Percentiles rank a stretch among this genome's conserved stretches.
phyloP scores from a whole-genome alignment of 2,329 filamentous ascomycete species.

The Paracamarosporium sp. region DNA sequence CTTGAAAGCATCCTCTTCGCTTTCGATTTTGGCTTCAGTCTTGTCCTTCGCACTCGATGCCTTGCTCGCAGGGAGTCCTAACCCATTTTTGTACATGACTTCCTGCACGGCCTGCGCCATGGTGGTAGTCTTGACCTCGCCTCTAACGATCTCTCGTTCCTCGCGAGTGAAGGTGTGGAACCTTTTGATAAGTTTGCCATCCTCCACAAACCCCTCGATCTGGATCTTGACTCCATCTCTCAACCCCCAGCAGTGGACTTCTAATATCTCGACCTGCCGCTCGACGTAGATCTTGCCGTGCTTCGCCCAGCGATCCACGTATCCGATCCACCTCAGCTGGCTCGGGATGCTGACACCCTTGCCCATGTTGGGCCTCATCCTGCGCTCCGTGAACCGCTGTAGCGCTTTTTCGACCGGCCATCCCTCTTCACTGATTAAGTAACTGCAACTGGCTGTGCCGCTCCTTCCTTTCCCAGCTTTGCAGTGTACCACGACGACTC shows the following conservation, averaged over 20 bases:
- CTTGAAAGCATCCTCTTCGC: constrained; percentile 20
- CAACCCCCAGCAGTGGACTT: constrained; percentile 89
- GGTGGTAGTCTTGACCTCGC: constrained; percentile 55
- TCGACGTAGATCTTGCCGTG: constrained; percentile 82
- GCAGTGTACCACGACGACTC: constrained; percentile 92
- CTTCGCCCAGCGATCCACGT: constrained; percentile 86
- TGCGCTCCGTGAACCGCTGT: constrained; percentile 75
- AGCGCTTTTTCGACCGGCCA: constrained; percentile 71
- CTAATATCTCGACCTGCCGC: constrained; percentile 80
- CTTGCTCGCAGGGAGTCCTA: constrained; percentile 34
- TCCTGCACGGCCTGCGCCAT: constrained; percentile 56
- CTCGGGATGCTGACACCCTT: constrained; percentile 91
- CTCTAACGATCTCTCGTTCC: constrained; percentile 73
- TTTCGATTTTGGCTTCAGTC: constrained; percentile 13
- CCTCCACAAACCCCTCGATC: constrained; percentile 85
- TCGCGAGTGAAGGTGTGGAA: constrained; percentile 79
- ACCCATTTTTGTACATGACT: constrained; percentile 49
- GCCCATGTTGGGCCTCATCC: constrained; percentile 91
- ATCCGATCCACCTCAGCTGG: constrained; percentile 84
- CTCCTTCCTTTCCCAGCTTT: constrained; percentile 96
- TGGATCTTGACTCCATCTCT: constrained; percentile 86
- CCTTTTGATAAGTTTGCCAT: constrained; percentile 83
- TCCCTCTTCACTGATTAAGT: constrained; percentile 85
- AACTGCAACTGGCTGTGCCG: constrained; percentile 86
- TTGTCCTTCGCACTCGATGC: constrained; percentile 20